Percentiles rank a stretch among this genome's conserved stretches.
These are phyloP conservation scores for Scytalidium sp. DNA, from an alignment of 2,329 filamentous ascomycete genomes.

Conservation along the genomic window DNA sequence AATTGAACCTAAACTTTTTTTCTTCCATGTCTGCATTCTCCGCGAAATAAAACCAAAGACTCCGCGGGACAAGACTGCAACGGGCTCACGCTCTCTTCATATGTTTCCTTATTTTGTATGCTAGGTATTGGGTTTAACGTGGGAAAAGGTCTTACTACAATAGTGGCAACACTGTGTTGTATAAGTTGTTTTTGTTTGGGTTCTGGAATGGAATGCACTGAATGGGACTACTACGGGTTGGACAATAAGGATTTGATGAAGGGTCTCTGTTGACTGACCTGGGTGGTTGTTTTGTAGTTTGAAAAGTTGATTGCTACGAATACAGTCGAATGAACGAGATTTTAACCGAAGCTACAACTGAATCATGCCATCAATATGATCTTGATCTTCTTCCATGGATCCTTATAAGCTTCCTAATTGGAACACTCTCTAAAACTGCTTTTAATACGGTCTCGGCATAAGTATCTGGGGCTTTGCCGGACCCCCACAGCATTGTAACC, in stretches of 20 bases:
- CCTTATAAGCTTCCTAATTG: too few relatives aligned
- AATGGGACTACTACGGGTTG: neutral
- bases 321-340: too few relatives aligned
- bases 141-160: slow-evolving; percentile 1
- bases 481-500: neutral
- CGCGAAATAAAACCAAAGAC: neutral
- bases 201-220: neutral
- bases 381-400: too few relatives aligned
- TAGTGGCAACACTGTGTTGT: neutral
- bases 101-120: slow-evolving; percentile 3
- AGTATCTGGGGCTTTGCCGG: neutral
- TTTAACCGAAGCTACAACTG: neutral
- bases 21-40: slow-evolving; percentile 1
- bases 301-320: too few relatives aligned
- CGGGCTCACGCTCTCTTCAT: neutral
- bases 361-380: neutral
- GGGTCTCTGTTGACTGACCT: neutral
- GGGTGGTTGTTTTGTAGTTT: neutral
- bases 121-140: slow-evolving; percentile 1
- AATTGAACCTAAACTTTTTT: neutral
- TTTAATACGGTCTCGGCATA: too few relatives aligned
- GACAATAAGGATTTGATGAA: neutral
- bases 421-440: too few relatives aligned
- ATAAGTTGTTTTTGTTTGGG: neutral
- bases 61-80: neutral